Base-by-base conservation (phyloP, 1,139 yeast species). In the Pichia sp. region DNA sequence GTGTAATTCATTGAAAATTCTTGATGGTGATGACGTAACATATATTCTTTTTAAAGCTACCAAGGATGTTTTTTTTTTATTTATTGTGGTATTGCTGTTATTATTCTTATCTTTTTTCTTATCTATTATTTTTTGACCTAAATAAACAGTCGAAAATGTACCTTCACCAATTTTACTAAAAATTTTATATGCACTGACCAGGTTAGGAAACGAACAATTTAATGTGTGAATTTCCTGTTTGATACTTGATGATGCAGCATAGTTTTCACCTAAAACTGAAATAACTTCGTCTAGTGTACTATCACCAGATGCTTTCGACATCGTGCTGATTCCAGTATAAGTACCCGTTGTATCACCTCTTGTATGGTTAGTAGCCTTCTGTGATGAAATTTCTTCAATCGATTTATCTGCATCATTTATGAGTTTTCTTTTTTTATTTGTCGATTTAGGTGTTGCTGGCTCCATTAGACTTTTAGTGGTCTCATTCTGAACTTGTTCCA, bases 121-220 rank as follows among this genome's bases (percentile, higher is more conserved):
- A 19, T 39, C 25, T 42, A 55, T 57, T 13, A 61, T 45, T 16
- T 56, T 83, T 83, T 0, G 98, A 96, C 64, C 86, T 86, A 53
- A 39, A 73, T 89, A 93, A 5, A 93, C 96, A 1, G 90, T 81
- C 27, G 96, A 87, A 63, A 90, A 90, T 0, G 98, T 90, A 29
- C 98, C 97, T 67, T 91, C 97, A 14, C 99, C 99, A 58, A 91
- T 87, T 65, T 91, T 87, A 61, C 88, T 95, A 38, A 87, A 70
- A 28, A 93, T 71, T 43, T 82, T 73, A 63, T 86, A 91, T 48
- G 80, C 77, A 31, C 73, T 70, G 1, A 80, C 70, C 45, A 91
- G 72, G 0, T 77, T 77, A 3, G 84, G 84, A 63, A 91, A 89
- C 38, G 84, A 75, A 45, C 72, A 74, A 57, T 80, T 83, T 34